Base-by-base conservation (phyloP, 176 grass and related monocot genomes). In the Thinopyrum elongatum region DNA sequence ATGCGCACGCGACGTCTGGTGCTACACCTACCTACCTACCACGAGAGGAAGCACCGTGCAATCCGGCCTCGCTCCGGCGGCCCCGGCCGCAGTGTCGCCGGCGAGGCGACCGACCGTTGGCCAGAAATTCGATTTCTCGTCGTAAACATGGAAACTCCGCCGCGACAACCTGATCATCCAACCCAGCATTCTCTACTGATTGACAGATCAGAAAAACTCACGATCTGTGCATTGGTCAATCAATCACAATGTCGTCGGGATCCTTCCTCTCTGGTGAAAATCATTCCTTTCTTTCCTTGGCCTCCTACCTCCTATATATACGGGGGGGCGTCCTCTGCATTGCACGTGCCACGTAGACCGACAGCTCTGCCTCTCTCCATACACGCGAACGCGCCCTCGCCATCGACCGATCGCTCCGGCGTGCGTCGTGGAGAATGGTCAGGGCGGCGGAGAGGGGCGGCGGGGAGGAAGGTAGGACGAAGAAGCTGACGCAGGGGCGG, bases 401-500 rank as follows among this genome's bases (percentile, higher is more conserved):
- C 34, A 28, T 83, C n/a, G 46, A 29, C 2, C 22, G 66, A 73
- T 36, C 77, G 57, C 30, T 29, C 27, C 22, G 41, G 22, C 53
- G 68, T 7, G 10, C 46, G 78, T 51, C 7, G 30, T 25, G 12
- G 34, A 16, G 6, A 62, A 89, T 78, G 87, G 46, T 10, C 31
- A 25, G 41, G 21, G 12, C 51, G 65, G 25, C 30, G 74, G 61
- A 63, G 16, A 53, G 22, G 12, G 68, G 14, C 19, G 62, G 80
- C 29, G 49, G 27, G 55, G 80, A 33, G 25, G 79, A 8, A 39
- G 51, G 62, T 7, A 17, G 82, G 47, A 80, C 22, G 67, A 87
- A 42, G 71, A 87, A 84, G 74, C 82, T 80, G 62, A 91, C 89
- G 46, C 79, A 87, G 84, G 92, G 90, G n/a, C 47, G 81, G 8